Conservation (phyloP, 306 rosid species). For the Ormosia semicastrata region DNA sequence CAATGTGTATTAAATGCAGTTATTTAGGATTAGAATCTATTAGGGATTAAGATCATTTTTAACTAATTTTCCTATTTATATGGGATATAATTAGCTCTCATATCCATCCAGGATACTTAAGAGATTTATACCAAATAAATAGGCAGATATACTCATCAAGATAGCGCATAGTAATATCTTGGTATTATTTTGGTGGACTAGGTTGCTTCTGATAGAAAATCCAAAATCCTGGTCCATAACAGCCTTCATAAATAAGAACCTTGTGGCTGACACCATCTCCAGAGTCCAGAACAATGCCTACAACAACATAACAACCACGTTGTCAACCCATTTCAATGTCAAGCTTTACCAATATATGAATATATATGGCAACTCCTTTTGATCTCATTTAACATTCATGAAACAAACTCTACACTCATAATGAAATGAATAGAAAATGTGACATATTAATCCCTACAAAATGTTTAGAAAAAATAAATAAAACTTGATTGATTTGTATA, state of each 20-base stretch:
- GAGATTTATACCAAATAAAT: too few relatives aligned
- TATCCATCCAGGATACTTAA: too few relatives aligned
- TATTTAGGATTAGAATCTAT: too few relatives aligned
- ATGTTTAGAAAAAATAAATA: background rate
- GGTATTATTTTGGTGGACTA: too few relatives aligned
- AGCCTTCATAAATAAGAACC: constrained; percentile 96
- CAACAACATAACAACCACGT: constrained; percentile 9
- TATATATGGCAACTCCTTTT: background rate
- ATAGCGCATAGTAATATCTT: too few relatives aligned
- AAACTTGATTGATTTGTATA: background rate
- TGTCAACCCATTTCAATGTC: background rate
- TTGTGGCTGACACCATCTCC: constrained; percentile 99
- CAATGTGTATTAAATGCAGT: too few relatives aligned
- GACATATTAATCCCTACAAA: background rate
- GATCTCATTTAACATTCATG: background rate
- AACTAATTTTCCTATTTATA: too few relatives aligned
- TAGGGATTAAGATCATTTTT: too few relatives aligned
- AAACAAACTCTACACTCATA: background rate
- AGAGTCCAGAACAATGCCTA: constrained; percentile 91
- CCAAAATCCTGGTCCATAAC: too few relatives aligned
- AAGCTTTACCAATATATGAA: background rate
- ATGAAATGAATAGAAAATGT: background rate
- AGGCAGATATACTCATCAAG: too few relatives aligned
- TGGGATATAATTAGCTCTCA: too few relatives aligned
- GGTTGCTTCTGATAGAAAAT: too few relatives aligned